Evolutionary conservation across 2,329 filamentous ascomycete genomes (phyloP), one percentile per base, ranked within the genome.

Genomic region (Colletotrichum gloeosporioides): DNA sequence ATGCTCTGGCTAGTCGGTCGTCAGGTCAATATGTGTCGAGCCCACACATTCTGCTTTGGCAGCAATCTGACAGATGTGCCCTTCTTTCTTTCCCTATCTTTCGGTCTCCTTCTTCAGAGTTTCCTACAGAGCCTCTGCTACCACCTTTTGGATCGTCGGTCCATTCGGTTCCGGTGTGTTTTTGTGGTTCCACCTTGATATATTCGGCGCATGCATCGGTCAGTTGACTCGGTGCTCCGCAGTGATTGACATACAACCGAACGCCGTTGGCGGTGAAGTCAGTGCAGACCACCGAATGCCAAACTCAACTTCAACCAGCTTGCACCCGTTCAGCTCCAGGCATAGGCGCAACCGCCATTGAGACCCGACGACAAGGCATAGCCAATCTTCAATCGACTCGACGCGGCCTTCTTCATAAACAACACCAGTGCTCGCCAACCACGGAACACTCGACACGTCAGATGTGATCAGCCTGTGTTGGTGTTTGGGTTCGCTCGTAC

Each of bases 1-100:
- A 85, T 75, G 79, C 78, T 79, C 82, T 84, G 80, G 83, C 79
- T 79, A 82, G 82, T 78, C 78, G 71, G 78, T 77, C 67, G 53
- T 76, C 34, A 69, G 71, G 32, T 67, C 66, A 62, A 57, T 71
- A 27, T 77, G 72, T 75, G 15, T 70, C 34, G 66, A 77, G 71
- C 71, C 71, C 75, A 76, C 72, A 77, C 71, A 61, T 39, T 31
- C 18, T 76, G 57, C 27, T 69, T 68, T 69, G 70, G 32, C 44
- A 76, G 64, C 49, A 74, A 57, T 74, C 71, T 66, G 44, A 65
- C 70, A 25, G 44, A 65, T 65, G 59, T 27, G 27, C 34, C 34
- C 36, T 55, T 8, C 36, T 72, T 34, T 63, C 49, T 59, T 57
- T 44, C 44, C 10, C 25, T 27, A 44, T 31, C 25, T 31, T 63